A percentile compares a stretch with the other conserved stretches of the same genome.
Evolutionary conservation across 352 stramenopile genomes (phyloP).

Genomic region (Pseudoperonospora humuli): DNA sequence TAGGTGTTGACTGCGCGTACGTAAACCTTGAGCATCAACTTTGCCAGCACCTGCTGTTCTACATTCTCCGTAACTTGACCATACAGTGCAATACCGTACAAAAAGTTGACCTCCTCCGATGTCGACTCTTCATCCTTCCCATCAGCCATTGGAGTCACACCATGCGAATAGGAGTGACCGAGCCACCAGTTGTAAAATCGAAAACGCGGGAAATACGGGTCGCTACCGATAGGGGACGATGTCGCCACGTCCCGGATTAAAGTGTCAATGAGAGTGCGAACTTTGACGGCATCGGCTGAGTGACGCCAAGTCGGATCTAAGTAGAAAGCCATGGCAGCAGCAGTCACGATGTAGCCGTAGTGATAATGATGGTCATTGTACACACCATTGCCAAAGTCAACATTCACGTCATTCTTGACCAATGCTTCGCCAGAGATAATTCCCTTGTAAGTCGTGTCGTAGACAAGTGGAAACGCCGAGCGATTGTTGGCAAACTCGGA

Average conservation of each 20-base stretch:
- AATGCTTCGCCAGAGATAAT: conserved; percentile 56
- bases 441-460: conserved; percentile 63
- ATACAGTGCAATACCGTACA: conserved; percentile 53
- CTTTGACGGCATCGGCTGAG: conserved; percentile 27
- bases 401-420: conserved; percentile 51
- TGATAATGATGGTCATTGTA: conserved; percentile 79
- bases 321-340: conserved; percentile 37
- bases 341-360: conserved; percentile 60
- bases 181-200: conserved; percentile 60
- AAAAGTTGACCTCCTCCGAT: conserved; percentile 64
- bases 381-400: conserved; percentile 62
- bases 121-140: conserved; percentile 68
- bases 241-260: conserved; percentile 48
- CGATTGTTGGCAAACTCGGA: conserved; percentile 35
- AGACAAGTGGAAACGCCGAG: conserved; percentile 48
- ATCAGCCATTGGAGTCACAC: conserved; percentile 59
- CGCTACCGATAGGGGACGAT: conserved; percentile 15
- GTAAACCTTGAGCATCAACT: conserved; percentile 55
- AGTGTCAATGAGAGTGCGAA: conserved; percentile 37
- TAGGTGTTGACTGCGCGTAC: conserved; percentile 55
- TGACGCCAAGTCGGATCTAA: conserved; percentile 35
- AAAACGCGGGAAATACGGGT: conserved; percentile 49
- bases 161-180: conserved; percentile 61
- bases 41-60: conserved; percentile 29
- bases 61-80: conserved; percentile 38